Conservation (phyloP, 129 eudicot genomes). For the Flaveria linearis region DNA sequence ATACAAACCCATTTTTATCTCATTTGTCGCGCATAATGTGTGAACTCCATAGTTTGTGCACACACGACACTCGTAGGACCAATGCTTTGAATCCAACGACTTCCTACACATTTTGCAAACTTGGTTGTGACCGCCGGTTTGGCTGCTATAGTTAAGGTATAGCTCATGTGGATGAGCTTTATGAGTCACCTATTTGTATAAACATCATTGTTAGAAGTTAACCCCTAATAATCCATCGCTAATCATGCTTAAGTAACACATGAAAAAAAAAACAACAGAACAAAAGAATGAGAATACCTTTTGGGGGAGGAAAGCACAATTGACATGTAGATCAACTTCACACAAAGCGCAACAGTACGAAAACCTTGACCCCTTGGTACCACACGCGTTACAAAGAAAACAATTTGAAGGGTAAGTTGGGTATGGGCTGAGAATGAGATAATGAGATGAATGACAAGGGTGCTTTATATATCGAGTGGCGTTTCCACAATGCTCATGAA, state of each 20-base stretch:
- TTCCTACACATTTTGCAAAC: conserved; percentile 52
- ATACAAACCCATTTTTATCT: conserved; percentile 58
- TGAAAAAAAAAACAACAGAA: background rate
- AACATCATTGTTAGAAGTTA: background rate
- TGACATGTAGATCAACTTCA: conserved; percentile 65
- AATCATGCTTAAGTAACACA: background rate
- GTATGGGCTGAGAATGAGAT: conserved; percentile 54
- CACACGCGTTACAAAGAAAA: conserved; percentile 60
- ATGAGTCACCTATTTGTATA: conserved; percentile 40
- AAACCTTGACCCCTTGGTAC: conserved; percentile 46
- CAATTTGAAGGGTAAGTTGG: conserved; percentile 70
- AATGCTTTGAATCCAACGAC: conserved; percentile 38
- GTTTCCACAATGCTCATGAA: conserved; percentile 70
- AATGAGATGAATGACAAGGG: conserved; percentile 55
- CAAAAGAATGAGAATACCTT: conserved; percentile 9
- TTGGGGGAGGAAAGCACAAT: conserved; percentile 62
- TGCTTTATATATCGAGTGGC: conserved; percentile 58
- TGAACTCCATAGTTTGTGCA: conserved; percentile 52
- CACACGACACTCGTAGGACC: conserved; percentile 49
- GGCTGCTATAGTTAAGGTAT: conserved; percentile 26
- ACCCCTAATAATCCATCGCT: background rate
- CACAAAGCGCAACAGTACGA: conserved; percentile 60
- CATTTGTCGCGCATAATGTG: conserved; percentile 57
- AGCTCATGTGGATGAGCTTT: conserved; percentile 58
- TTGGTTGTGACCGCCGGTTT: conserved; percentile 8